These are phyloP conservation scores for Bothriochloa decipiens DNA, from an alignment of 176 grass and related monocot genomes.

Conservation along the genomic window DNA sequence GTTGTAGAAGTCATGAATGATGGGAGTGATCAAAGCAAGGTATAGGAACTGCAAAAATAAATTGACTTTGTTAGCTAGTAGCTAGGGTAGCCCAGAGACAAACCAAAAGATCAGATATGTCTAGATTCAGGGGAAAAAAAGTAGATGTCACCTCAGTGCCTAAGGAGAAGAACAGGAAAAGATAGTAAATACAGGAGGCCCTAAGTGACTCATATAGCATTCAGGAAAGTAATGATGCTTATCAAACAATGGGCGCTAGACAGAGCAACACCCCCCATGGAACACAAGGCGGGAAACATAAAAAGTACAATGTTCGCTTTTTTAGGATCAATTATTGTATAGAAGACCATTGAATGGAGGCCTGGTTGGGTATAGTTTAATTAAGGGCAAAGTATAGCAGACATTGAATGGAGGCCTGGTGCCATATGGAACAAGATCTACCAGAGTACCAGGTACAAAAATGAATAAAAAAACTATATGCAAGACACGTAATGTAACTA, in stretches of 20 bases:
- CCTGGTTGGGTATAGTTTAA: neutral
- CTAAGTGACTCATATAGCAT: neutral
- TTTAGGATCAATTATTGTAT: neutral
- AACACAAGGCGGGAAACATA: neutral
- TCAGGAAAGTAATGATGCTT: neutral
- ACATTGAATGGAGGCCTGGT: neutral
- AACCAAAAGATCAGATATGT: neutral
- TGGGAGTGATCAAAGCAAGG: constrained; percentile 62
- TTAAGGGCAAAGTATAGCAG: neutral
- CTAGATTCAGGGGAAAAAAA: neutral
- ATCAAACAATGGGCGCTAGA: neutral
- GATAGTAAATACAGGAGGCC: neutral
- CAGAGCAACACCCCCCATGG: neutral
- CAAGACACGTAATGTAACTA: neutral
- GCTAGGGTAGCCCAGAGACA: neutral
- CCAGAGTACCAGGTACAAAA: neutral
- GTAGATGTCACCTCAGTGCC: neutral
- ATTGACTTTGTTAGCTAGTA: neutral
- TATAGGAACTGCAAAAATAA: constrained; percentile 50
- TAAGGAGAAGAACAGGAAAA: neutral
- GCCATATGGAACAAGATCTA: neutral
- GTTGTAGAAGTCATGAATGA: constrained; percentile 83
- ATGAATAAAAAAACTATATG: neutral
- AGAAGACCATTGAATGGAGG: neutral
- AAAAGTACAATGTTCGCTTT: neutral